Evolutionary conservation across 2,329 filamentous ascomycete genomes (phyloP).

Genomic region (Phialophora verrucosa): DNA sequence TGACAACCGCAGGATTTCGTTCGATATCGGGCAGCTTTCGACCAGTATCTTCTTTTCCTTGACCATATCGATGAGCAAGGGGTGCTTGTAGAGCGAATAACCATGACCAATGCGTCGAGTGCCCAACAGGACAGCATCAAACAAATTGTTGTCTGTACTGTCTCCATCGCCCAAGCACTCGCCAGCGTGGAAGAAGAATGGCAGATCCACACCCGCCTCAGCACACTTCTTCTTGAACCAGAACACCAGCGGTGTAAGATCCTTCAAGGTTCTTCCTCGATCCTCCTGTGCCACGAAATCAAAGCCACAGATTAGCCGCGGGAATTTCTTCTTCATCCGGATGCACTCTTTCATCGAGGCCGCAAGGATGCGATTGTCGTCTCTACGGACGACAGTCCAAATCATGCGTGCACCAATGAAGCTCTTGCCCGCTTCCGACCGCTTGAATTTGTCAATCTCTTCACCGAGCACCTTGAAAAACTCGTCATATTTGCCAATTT

Average conservation of each 20-base stretch:
- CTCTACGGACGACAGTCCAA: constrained; percentile 74
- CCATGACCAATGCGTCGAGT: constrained; percentile 89
- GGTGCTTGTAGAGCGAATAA: constrained; percentile 89
- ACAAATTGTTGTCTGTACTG: constrained; percentile 80
- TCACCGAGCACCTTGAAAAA: constrained; percentile 77
- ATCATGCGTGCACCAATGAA: constrained; percentile 92
- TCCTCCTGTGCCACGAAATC: constrained; percentile 92
- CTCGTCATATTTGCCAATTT: constrained; percentile 62
- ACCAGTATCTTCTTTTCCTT: constrained; percentile 86
- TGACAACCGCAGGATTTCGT: constrained; percentile 82
- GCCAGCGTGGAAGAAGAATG: constrained; percentile 95
- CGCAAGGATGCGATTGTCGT: constrained; percentile 69
- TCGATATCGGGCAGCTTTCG: constrained; percentile 89
- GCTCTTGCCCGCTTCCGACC: constrained; percentile 68
- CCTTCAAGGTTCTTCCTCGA: constrained; percentile 72
- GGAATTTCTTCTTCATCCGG: constrained; percentile 76
- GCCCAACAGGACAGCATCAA: constrained; percentile 84
- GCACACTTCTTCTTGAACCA: constrained; percentile 91
- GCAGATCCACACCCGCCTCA: constrained; percentile 77
- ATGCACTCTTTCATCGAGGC: constrained; percentile 89
- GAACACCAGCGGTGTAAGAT: constrained; percentile 82
- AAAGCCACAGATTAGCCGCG: constrained; percentile 81
- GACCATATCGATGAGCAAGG: constrained; percentile 83
- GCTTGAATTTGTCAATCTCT: constrained; percentile 77
- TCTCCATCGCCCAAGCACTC: constrained; percentile 83